These are phyloP conservation scores for Raffaelea deltoideospora DNA, from an alignment of 2,329 filamentous ascomycete species.

Conservation along the genomic window DNA sequence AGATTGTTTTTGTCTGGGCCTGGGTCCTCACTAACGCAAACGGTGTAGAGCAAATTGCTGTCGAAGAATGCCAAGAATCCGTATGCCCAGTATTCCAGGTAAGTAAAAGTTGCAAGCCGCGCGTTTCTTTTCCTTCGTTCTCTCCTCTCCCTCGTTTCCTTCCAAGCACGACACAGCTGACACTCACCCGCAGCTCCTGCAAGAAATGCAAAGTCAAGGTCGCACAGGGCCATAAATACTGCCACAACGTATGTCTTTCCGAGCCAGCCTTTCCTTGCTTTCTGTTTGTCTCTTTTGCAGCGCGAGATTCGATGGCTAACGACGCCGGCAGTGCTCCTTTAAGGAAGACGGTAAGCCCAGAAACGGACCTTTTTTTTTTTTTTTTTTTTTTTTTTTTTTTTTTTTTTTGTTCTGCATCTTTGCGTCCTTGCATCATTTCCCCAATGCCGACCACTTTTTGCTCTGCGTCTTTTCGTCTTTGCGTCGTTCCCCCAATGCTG, in stretches of 20 bases:
- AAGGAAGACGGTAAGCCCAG: slow-evolving; percentile 36
- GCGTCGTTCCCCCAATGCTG: slow-evolving; percentile 1
- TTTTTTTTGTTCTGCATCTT: not conserved
- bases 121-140: not conserved
- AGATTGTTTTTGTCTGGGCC: too few relatives aligned
- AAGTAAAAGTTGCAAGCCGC: too few relatives aligned
- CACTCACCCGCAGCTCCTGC: slow-evolving; percentile 29
- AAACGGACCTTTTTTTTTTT: not conserved
- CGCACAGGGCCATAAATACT: slow-evolving; percentile 44
- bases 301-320: not conserved
- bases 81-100: slow-evolving; percentile 44
- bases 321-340: slow-evolving; percentile 35
- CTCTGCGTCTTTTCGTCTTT: not conserved
- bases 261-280: not conserved
- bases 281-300: not conserved
- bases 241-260: slow-evolving; percentile 23
- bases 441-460: not conserved
- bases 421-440: too few relatives aligned
- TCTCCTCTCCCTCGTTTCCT: not conserved
- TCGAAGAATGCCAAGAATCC: slow-evolving; percentile 52
- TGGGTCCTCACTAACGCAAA: not conserved
- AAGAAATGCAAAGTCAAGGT: slow-evolving; percentile 47
- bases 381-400: not conserved
- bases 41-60: slow-evolving; percentile 42
- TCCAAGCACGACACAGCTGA: not conserved